phyloP scores from a whole-genome alignment of 2,329 filamentous ascomycete species.

The Rutstroemia sp. region DNA sequence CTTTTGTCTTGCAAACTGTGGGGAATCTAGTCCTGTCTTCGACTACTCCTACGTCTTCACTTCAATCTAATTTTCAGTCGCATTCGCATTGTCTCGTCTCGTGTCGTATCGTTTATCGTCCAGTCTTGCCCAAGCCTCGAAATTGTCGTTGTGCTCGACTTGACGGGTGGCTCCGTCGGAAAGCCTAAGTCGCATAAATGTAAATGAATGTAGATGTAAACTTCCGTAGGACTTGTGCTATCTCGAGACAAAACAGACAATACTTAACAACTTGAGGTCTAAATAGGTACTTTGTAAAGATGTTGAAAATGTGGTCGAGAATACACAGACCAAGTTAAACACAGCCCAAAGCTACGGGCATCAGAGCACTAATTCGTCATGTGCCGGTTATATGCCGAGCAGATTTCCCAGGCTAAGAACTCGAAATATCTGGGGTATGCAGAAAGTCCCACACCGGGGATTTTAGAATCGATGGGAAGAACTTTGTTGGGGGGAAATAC shows the following conservation, averaged over 20 bases:
- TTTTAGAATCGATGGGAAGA: not conserved
- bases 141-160: no score
- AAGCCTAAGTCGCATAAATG: not conserved
- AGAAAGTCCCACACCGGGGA: not conserved
- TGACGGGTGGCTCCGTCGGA: not conserved
- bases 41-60: not conserved
- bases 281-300: no score
- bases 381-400: not conserved
- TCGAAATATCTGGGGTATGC: not conserved
- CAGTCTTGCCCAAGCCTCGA: not conserved
- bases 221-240: not conserved
- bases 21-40: not conserved
- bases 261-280: no score
- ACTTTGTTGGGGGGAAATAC: not conserved
- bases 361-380: not conserved
- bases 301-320: no score
- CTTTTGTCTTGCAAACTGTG: not conserved
- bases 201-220: not conserved
- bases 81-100: not conserved
- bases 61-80: not conserved
- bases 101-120: not conserved
- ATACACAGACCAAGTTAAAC: no score
- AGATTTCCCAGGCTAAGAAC: not conserved
- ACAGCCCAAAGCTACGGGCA: no score
- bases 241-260: no score